phyloP scores from a whole-genome alignment of 2,329 filamentous ascomycete genomes.

The Ophiostoma australiae region DNA sequence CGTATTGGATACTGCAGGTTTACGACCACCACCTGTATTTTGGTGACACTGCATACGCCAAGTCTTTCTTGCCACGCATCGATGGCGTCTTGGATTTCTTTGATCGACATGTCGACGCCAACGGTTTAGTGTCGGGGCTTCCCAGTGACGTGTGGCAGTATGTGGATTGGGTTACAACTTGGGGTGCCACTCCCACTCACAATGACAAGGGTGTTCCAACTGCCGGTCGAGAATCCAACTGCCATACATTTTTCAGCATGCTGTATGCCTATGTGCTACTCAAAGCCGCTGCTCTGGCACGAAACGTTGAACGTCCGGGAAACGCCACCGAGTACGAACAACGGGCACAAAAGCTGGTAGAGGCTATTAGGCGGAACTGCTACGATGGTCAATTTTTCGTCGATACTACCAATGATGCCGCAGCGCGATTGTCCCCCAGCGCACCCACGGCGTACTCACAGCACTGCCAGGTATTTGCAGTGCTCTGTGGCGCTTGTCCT shows the following conservation, averaged over 20 bases:
- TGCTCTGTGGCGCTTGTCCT: slow-evolving; percentile 34
- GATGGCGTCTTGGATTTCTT: slow-evolving; percentile 37
- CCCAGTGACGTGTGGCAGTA: slow-evolving; percentile 35
- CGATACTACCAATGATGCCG: slow-evolving; percentile 27
- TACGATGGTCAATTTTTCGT: slow-evolving; percentile 36
- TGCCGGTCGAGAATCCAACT: slow-evolving; percentile 35
- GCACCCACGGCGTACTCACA: slow-evolving; percentile 32
- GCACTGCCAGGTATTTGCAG: slow-evolving; percentile 37
- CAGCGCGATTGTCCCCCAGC: slow-evolving; percentile 23
- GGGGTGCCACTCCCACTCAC: slow-evolving; percentile 27
- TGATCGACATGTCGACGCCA: slow-evolving; percentile 30
- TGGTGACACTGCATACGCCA: slow-evolving; percentile 33
- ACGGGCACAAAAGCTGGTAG: slow-evolving; percentile 30
- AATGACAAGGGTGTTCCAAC: slow-evolving; percentile 36
- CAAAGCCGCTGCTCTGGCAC: slow-evolving; percentile 34
- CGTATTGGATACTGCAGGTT: slow-evolving; percentile 38
- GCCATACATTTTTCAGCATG: slow-evolving; percentile 40
- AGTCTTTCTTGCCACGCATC: slow-evolving; percentile 34
- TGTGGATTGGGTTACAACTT: slow-evolving; percentile 35
- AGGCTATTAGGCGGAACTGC: slow-evolving; percentile 34
- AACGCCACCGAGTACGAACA: slow-evolving; percentile 33
- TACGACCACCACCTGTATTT: slow-evolving; percentile 38
- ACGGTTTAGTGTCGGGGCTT: slow-evolving; percentile 29
- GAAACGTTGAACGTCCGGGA: slow-evolving; percentile 34
- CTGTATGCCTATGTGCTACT: slow-evolving; percentile 38